phyloP scores from a whole-genome alignment of 257 asterid species.

The Solanum commersonii region DNA sequence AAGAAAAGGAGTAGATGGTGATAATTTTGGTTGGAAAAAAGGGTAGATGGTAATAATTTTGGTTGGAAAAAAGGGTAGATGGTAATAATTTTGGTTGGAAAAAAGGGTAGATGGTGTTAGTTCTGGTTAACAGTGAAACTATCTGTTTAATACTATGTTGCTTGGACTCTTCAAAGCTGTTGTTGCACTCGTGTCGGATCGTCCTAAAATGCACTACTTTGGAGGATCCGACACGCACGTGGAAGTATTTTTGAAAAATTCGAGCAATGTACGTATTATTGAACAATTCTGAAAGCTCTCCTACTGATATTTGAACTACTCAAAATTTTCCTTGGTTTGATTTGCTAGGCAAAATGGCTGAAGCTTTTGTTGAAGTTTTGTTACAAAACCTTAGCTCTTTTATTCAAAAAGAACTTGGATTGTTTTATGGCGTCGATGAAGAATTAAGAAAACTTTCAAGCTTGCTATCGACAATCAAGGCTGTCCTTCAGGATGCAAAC shows the following conservation, averaged over 20 bases:
- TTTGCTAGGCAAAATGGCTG: conserved; percentile 11
- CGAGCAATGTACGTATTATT: background rate
- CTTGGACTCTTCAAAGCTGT: background rate
- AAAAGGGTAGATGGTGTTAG: too few relatives aligned
- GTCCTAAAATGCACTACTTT: background rate
- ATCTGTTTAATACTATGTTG: background rate
- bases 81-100: background rate
- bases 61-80: background rate
- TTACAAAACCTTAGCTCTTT: conserved; percentile 4
- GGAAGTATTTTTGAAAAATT: background rate
- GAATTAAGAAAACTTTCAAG: conserved; percentile 22
- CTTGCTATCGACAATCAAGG: conserved; percentile 14
- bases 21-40: too few relatives aligned
- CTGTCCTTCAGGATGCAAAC: conserved; percentile 16
- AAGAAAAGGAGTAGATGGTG: background rate
- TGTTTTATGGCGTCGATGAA: conserved; percentile 12
- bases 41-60: too few relatives aligned
- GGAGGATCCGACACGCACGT: background rate
- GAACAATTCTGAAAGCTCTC: background rate
- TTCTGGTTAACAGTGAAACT: background rate
- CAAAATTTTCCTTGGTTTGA: background rate
- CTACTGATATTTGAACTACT: background rate
- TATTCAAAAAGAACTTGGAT: conserved; percentile 11
- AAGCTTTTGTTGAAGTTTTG: conserved; percentile 2
- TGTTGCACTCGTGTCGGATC: background rate